These are phyloP conservation scores for Xanthoconium stramineum DNA, from an alignment of 768 basidiomycete genomes.

Conservation along the genomic window DNA sequence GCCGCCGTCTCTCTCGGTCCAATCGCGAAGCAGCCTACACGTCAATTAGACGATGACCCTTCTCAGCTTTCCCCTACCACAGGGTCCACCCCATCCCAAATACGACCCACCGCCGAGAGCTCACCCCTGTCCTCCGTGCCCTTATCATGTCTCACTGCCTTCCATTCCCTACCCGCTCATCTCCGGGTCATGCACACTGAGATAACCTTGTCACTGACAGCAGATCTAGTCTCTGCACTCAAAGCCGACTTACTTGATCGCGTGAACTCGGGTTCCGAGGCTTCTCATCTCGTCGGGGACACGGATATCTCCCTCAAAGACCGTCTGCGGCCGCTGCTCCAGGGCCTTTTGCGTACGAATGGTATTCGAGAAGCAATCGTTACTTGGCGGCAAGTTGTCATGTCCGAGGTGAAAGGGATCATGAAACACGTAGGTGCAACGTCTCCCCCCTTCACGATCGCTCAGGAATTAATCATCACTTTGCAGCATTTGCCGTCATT, in stretches of 20 bases:
- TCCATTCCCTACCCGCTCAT: conserved; percentile 70
- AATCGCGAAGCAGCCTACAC: conserved; percentile 2
- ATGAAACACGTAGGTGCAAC: conserved; percentile 53
- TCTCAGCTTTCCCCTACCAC: conserved; percentile 37
- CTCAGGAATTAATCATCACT: background rate
- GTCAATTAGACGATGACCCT: conserved; percentile 16
- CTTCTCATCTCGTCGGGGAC: conserved; percentile 14
- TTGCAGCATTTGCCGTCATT: conserved; percentile 59
- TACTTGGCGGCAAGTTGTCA: conserved; percentile 68
- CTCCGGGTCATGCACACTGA: conserved; percentile 69
- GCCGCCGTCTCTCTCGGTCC: conserved; percentile 3
- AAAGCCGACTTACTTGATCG: conserved; percentile 62
- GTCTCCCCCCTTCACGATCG: background rate
- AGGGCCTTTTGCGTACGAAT: conserved; percentile 72
- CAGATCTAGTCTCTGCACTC: conserved; percentile 73
- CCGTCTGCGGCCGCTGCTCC: conserved; percentile 65
- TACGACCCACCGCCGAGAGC: conserved; percentile 25
- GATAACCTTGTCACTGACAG: conserved; percentile 72
- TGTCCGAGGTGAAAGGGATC: conserved; percentile 55
- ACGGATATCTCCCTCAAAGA: conserved; percentile 52
- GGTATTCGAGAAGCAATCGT: conserved; percentile 65
- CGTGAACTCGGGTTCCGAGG: conserved; percentile 29
- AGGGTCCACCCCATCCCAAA: conserved; percentile 24
- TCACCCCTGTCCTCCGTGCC: conserved; percentile 41
- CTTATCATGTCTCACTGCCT: conserved; percentile 68